Evolutionary conservation across 805 yeast genomes (phyloP).

Genomic region (Starmerella bacillaris): DNA sequence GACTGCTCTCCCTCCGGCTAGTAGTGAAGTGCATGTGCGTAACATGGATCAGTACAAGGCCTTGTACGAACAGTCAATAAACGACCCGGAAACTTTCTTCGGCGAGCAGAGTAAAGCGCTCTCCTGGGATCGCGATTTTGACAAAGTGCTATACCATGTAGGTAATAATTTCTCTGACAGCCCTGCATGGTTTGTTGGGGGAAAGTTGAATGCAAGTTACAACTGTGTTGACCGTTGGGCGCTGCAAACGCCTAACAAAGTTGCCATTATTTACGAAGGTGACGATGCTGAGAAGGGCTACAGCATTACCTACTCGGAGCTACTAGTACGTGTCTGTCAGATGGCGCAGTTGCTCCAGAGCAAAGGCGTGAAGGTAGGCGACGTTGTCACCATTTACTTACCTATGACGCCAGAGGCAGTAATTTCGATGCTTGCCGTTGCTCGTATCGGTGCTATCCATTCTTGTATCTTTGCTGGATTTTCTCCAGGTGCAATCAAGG

Average conservation of each 20-base stretch:
- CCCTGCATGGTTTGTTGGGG: conserved; percentile 83
- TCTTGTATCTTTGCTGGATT: conserved; percentile 95
- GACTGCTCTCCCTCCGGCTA: conserved; percentile 16
- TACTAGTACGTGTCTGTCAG: conserved; percentile 65
- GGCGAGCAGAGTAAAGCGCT: conserved; percentile 60
- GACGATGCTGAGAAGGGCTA: conserved; percentile 67
- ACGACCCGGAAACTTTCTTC: conserved; percentile 64
- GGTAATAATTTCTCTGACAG: conserved; percentile 20
- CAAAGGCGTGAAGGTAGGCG: conserved; percentile 87
- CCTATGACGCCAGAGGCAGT: conserved; percentile 98
- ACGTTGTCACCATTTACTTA: conserved; percentile 85
- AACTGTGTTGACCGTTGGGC: conserved; percentile 96
- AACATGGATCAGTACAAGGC: conserved; percentile 49
- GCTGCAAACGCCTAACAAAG: conserved; percentile 60
- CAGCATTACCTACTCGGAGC: conserved; percentile 67
- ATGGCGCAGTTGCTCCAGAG: conserved; percentile 63
- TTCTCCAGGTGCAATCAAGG: conserved; percentile 78
- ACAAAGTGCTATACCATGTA: conserved; percentile 27
- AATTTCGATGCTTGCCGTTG: conserved; percentile 82
- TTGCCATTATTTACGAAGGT: conserved; percentile 64
- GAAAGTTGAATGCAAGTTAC: conserved; percentile 80
- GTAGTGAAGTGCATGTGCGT: conserved; percentile 27
- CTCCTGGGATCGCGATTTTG: conserved; percentile 65
- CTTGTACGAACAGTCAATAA: conserved; percentile 56
- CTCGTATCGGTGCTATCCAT: conserved; percentile 87